Conservation (phyloP, 208 protist genomes). For the Wallacemonas sp. region DNA sequence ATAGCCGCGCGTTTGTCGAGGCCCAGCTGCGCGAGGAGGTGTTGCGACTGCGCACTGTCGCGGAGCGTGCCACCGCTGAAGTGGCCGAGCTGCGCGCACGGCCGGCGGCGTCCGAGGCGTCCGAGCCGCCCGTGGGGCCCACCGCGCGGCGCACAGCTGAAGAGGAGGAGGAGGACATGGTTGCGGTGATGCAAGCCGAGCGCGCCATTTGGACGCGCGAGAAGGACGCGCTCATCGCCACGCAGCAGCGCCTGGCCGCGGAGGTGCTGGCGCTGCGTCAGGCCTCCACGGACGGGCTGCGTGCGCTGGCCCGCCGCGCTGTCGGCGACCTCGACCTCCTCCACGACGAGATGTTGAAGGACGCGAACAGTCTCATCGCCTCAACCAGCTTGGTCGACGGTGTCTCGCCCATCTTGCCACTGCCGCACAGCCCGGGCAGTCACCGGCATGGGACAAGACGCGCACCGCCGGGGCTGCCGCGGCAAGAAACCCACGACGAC, state of each 20-base stretch:
- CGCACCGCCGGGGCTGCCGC: not conserved
- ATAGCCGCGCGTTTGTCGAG: not conserved
- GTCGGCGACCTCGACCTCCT: slow-evolving; percentile 35
- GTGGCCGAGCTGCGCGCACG: slow-evolving; percentile 7
- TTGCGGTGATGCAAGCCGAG: not conserved
- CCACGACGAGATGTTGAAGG: slow-evolving; percentile 20
- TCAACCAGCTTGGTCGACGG: not conserved
- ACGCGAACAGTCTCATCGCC: slow-evolving; percentile 9
- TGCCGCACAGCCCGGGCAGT: not conserved
- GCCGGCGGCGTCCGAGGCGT: not conserved
- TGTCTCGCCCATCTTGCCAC: not conserved
- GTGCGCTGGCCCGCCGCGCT: slow-evolving; percentile 26
- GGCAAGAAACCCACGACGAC: not conserved
- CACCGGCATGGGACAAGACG: not conserved
- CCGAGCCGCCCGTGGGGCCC: too few species aligned
- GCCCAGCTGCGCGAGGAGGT: not conserved
- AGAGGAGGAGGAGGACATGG: slow-evolving; percentile 17
- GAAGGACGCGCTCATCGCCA: slow-evolving; percentile 4
- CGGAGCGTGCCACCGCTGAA: not conserved
- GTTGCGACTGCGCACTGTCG: not conserved
- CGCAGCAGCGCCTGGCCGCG: slow-evolving; percentile 14
- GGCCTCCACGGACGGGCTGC: slow-evolving; percentile 22
- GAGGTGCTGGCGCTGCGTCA: slow-evolving; percentile 15
- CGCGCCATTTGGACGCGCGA: not conserved
- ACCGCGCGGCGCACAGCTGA: not conserved